Evolutionary conservation across 1,284 basidiomycete genomes (phyloP), one percentile per base, ranked within the genome.

Genomic region (Pseudozyma tsukubaensis): DNA sequence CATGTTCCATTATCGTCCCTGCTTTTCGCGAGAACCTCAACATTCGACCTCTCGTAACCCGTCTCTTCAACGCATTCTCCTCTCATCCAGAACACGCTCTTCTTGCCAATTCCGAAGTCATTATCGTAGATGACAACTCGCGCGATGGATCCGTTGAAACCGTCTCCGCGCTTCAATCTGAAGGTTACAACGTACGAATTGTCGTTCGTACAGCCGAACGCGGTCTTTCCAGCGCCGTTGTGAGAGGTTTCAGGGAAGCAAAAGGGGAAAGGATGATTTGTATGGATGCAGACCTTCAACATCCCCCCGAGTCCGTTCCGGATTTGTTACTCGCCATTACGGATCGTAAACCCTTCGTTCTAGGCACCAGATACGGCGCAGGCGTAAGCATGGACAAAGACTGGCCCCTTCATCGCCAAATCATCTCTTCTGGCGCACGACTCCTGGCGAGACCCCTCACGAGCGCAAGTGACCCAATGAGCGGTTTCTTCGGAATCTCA

Each of bases 231-330:
- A 85, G 85, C 44, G 87, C 87, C 0, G 87, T 87, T 3, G 83
- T 87, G 18, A 76, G 86, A 36, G 87, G 87, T 2, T 87, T 87
- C 73, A 79, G 86, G 50, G 84, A 86, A 58, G 86, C 86, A 1
- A 63, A 79, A 18, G 87, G 87, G 3, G 77, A 84, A 47, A 85
- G 85, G 54, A 84, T 87, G 80, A 76, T 87, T 55, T 86, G 86
- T 64, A 87, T 87, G 87, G 87, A 87, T 64, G 86, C 86, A 3
- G 86, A 87, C 59, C 59, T 87, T 24, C 86, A 87, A 85, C 87
- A 87, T 64, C 87, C 87, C 1, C 86, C 87, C 1, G 85, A 86
- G 76, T 83, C 85, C 19, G 85, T 87, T 0, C 86, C 85, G 19
- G 69, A 78, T 4, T 84, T 86, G 65, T 76, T 87, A 34, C 81